A percentile compares a stretch with the other conserved stretches of the same genome.
phyloP scores from a whole-genome alignment of 768 basidiomycete species.

The Suillus brevipes region DNA sequence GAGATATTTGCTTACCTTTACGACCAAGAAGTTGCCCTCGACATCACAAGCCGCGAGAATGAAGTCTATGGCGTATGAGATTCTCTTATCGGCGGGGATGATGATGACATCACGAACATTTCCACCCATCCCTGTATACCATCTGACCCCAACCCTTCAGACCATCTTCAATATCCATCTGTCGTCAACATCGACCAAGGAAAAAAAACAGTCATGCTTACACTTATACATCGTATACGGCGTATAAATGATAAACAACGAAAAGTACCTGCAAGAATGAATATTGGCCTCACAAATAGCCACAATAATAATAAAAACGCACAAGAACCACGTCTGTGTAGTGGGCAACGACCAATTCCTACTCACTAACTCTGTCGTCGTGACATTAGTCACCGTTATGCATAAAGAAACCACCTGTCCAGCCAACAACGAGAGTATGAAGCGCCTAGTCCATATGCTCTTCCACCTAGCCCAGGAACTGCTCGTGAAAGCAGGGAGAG shows the following conservation, averaged over 20 bases:
- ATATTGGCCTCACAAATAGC: neutral
- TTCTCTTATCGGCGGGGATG: neutral
- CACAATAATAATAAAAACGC: constrained; percentile 29
- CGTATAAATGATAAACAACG: constrained; percentile 73
- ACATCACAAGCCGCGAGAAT: constrained; percentile 81
- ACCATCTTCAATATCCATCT: constrained; percentile 70
- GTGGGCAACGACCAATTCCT: constrained; percentile 75
- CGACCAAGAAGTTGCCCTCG: constrained; percentile 85
- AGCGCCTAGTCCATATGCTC: constrained; percentile 78
- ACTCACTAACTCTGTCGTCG: constrained; percentile 72
- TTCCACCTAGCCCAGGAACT: constrained; percentile 63
- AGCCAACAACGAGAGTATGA: constrained; percentile 66
- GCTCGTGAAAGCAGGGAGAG: constrained; percentile 47
- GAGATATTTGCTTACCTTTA: constrained; percentile 49
- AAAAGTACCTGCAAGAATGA: constrained; percentile 60
- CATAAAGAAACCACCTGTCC: constrained; percentile 86
- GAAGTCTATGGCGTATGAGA: constrained; percentile 50
- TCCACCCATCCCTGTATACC: constrained; percentile 79
- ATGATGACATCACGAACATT: constrained; percentile 52
- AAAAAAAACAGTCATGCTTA: constrained; percentile 35
- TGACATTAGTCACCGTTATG: constrained; percentile 87
- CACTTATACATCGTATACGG: constrained; percentile 90
- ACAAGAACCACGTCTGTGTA: constrained; percentile 86
- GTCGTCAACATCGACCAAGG: neutral
- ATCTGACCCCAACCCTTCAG: constrained; percentile 80